Percentiles rank a stretch among this genome's conserved stretches.
phyloP scores from a whole-genome alignment of 2,329 filamentous ascomycete genomes.

The Dissoconium aciculare region DNA sequence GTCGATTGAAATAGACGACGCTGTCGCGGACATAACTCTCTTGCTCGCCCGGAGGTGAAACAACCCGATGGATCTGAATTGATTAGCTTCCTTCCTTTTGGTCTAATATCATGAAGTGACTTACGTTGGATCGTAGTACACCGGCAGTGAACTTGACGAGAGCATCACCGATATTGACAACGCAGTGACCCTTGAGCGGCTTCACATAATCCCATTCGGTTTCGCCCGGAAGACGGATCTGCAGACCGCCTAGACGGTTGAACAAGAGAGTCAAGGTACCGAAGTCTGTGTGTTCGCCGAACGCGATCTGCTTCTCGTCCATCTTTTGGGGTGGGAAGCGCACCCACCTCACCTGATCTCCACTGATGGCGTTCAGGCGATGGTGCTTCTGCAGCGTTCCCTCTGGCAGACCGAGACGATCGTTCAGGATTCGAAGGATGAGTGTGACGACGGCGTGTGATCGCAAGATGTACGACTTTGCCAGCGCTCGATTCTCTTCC shows the following conservation, averaged over 20 bases:
- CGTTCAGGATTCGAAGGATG: slow-evolving; percentile 32
- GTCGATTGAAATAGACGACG: slow-evolving; percentile 41
- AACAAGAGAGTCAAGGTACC: slow-evolving; percentile 42
- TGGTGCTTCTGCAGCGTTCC: slow-evolving; percentile 35
- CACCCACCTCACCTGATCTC: slow-evolving; percentile 41
- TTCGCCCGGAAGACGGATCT: slow-evolving; percentile 32
- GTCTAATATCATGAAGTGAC: not conserved
- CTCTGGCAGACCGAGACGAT: slow-evolving; percentile 28
- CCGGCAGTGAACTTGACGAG: slow-evolving; percentile 33
- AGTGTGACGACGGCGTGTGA: slow-evolving; percentile 34
- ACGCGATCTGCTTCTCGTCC: slow-evolving; percentile 27
- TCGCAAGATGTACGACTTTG: slow-evolving; percentile 31
- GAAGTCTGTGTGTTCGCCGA: slow-evolving; percentile 44
- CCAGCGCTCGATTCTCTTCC: slow-evolving; percentile 23
- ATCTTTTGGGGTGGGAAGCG: slow-evolving; percentile 34
- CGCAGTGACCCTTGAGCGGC: slow-evolving; percentile 34
- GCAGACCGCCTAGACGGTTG: slow-evolving; percentile 41
- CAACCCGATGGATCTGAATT: slow-evolving; percentile 32
- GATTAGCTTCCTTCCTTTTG: not conserved
- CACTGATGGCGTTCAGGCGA: slow-evolving; percentile 28
- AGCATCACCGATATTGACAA: slow-evolving; percentile 36
- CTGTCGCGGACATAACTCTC: slow-evolving; percentile 33
- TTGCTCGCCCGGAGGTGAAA: slow-evolving; percentile 35
- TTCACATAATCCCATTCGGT: slow-evolving; percentile 38
- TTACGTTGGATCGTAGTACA: slow-evolving; percentile 15